Evolutionary conservation across 177 flowering plant genomes (phyloP).

Genomic region (Vitis hybrid): DNA sequence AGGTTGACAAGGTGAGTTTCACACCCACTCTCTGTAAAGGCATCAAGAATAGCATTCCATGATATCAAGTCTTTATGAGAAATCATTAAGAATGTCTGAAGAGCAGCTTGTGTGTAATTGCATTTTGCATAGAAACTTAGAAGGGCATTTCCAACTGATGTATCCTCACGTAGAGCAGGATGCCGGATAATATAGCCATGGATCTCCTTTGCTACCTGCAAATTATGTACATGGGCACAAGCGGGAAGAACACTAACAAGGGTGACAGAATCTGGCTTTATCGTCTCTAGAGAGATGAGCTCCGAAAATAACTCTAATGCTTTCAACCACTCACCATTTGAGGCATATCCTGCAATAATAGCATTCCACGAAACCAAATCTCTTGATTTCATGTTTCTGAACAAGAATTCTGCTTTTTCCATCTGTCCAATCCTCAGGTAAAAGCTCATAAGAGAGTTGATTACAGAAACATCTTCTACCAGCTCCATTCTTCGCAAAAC

Average conservation of each 20-base stretch:
- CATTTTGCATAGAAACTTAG: conserved; percentile 71
- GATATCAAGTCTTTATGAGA: conserved; percentile 61
- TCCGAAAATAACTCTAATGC: conserved; percentile 56
- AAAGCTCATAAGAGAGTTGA: conserved; percentile 68
- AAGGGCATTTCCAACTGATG: conserved; percentile 64
- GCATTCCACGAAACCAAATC: conserved; percentile 92
- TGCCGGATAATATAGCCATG: conserved; percentile 57
- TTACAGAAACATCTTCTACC: conserved; percentile 40
- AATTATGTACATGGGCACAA: conserved; percentile 44
- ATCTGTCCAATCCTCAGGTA: conserved; percentile 57
- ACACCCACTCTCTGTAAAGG: conserved; percentile 33
- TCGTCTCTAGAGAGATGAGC: conserved; percentile 21
- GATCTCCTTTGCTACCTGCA: conserved; percentile 51
- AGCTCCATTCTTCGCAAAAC: conserved; percentile 39
- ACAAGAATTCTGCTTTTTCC: conserved; percentile 51
- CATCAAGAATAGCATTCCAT: conserved; percentile 84
- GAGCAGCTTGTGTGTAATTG: conserved; percentile 42
- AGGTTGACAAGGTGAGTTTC: conserved; percentile 31
- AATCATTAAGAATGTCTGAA: conserved; percentile 41
- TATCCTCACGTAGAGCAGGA: conserved; percentile 34
- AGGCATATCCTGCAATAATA: conserved; percentile 66
- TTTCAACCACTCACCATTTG: conserved; percentile 42
- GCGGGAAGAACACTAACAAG: conserved; percentile 65
- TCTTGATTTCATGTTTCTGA: conserved; percentile 41
- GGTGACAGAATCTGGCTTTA: conserved; percentile 55